phyloP scores from a whole-genome alignment of 768 basidiomycete species.

The Auricularia heimuer region DNA sequence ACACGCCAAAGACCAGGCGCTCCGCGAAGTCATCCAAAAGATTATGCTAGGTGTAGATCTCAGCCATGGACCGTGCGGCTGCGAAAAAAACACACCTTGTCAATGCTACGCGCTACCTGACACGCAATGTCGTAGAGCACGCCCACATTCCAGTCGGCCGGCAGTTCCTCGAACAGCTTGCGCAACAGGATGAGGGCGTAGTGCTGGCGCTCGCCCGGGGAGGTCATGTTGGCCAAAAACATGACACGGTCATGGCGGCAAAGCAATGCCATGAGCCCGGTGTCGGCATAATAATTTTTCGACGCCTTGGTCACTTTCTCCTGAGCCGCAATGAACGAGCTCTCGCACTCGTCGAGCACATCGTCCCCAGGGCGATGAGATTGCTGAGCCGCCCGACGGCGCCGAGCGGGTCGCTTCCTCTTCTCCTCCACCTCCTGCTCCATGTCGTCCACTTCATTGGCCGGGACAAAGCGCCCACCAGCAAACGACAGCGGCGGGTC shows the following conservation, averaged over 20 bases:
- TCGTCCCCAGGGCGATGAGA: no score
- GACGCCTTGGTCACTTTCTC: slow-evolving; percentile 5
- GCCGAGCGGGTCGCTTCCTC: background rate
- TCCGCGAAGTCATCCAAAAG: slow-evolving; percentile 7
- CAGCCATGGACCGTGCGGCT: no score
- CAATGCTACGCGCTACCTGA: slow-evolving; percentile 23
- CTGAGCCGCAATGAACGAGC: slow-evolving; percentile 7
- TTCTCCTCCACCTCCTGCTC: background rate
- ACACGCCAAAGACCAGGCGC: slow-evolving; percentile 22
- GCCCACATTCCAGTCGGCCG: slow-evolving; percentile 17
- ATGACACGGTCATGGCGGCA: slow-evolving; percentile 16
- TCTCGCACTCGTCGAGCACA: slow-evolving; percentile 4
- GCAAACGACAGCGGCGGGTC: background rate
- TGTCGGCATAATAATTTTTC: slow-evolving; percentile 12
- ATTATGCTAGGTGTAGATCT: no score
- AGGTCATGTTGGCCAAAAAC: slow-evolving; percentile 30
- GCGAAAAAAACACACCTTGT: no score
- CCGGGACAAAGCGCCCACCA: background rate
- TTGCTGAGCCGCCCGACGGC: no score
- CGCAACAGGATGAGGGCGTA: slow-evolving; percentile 27
- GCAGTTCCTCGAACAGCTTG: slow-evolving; percentile 22
- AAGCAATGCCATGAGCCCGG: slow-evolving; percentile 12
- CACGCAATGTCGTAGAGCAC: slow-evolving; percentile 28
- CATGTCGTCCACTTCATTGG: background rate
- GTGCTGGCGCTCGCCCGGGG: slow-evolving; percentile 30